These are phyloP conservation scores for Aspergillus felis DNA, from an alignment of 2,329 filamentous ascomycete genomes.

Conservation along the genomic window DNA sequence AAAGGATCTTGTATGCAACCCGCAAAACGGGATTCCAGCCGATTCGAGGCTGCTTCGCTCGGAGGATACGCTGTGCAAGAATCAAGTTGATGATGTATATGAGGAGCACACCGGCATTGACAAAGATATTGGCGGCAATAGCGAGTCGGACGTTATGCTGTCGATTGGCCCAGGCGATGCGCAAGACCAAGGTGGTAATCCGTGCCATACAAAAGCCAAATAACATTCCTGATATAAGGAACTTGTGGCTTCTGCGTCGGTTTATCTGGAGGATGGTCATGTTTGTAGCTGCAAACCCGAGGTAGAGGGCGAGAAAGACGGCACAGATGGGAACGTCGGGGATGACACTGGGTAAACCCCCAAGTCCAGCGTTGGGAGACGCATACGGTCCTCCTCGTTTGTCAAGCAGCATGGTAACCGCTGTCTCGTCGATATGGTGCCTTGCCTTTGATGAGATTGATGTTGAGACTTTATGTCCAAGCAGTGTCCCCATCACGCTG, in stretches of 20 bases:
- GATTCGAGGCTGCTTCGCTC: slow-evolving; percentile 65
- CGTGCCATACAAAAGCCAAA: slow-evolving; percentile 52
- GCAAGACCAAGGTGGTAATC: slow-evolving; percentile 45
- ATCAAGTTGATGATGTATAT: slow-evolving; percentile 76
- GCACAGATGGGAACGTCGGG: slow-evolving; percentile 64
- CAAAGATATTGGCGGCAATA: slow-evolving; percentile 63
- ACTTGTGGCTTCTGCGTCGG: slow-evolving; percentile 42
- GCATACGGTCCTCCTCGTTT: slow-evolving; percentile 27
- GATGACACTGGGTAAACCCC: slow-evolving; percentile 49
- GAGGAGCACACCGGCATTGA: slow-evolving; percentile 69
- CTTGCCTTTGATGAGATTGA: not conserved
- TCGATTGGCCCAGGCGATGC: slow-evolving; percentile 53
- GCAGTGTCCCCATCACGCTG: not conserved
- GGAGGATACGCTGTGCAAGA: slow-evolving; percentile 69
- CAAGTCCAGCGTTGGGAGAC: slow-evolving; percentile 27
- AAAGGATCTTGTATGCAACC: slow-evolving; percentile 55
- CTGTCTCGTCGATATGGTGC: not conserved
- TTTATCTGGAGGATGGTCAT: slow-evolving; percentile 47
- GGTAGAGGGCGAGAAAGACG: slow-evolving; percentile 55
- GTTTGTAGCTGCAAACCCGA: slow-evolving; percentile 39
- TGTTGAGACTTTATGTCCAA: not conserved
- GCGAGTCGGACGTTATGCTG: slow-evolving; percentile 44
- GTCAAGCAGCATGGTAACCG: slow-evolving; percentile 3
- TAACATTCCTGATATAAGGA: slow-evolving; percentile 43
- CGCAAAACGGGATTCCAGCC: slow-evolving; percentile 62